These are phyloP conservation scores for Neoboletus magnificus DNA, from an alignment of 768 basidiomycete genomes.

Conservation along the genomic window DNA sequence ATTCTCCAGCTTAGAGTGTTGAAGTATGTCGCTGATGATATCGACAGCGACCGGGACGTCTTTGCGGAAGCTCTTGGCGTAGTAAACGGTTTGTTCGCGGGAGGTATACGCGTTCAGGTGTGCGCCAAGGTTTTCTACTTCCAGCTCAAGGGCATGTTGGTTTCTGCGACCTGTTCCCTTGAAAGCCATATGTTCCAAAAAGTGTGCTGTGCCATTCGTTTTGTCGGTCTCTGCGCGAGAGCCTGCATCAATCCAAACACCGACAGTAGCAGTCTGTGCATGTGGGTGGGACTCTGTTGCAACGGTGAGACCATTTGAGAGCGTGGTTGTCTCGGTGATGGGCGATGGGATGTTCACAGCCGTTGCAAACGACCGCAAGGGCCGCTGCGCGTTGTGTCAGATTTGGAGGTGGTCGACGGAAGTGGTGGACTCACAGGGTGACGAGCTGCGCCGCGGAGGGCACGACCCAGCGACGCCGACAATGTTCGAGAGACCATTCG, in stretches of 20 bases:
- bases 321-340: conserved; percentile 85
- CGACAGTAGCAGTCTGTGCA: conserved; percentile 96
- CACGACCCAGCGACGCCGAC: conserved; percentile 42
- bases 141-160: conserved; percentile 89
- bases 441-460: conserved; percentile 38
- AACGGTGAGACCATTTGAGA: conserved; percentile 92
- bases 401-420: neutral
- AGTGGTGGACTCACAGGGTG: conserved; percentile 30
- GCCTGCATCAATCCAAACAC: conserved; percentile 98
- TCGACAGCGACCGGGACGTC: conserved; percentile 89
- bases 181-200: conserved; percentile 98
- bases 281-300: conserved; percentile 89
- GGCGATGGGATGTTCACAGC: conserved; percentile 64
- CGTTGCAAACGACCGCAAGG: conserved; percentile 73
- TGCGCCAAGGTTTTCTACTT: conserved; percentile 97
- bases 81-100: conserved; percentile 98
- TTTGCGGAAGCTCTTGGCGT: conserved; percentile 97
- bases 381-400: conserved; percentile 35
- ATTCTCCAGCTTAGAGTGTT: conserved; percentile 90
- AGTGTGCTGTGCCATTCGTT: conserved; percentile 96
- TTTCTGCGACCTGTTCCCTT: conserved; percentile 88
- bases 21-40: conserved; percentile 97
- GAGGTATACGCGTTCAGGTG: conserved; percentile 99
- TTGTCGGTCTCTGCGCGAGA: conserved; percentile 94
- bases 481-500: conserved; percentile 46